Evolutionary conservation across 352 stramenopile genomes (phyloP).

Genomic region (Globisporangium irregulare): DNA sequence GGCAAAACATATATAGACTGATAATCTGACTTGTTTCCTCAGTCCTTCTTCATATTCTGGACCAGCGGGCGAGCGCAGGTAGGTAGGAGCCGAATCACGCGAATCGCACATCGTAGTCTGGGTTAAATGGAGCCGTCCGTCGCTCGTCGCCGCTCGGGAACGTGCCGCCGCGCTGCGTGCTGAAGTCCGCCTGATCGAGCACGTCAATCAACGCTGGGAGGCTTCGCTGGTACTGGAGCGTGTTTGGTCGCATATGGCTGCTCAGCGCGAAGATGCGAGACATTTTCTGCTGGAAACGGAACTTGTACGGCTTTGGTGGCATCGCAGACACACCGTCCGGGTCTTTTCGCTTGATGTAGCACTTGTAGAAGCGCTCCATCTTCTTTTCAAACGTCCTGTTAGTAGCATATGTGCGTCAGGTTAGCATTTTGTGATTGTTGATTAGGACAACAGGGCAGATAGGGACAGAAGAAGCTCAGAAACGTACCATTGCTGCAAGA

Average conservation of each 20-base stretch:
- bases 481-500: conserved; percentile 87
- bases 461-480: neutral
- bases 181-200: conserved; percentile 76
- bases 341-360: conserved; percentile 84
- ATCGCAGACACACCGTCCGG: conserved; percentile 84
- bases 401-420: neutral
- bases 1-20: conserved; percentile 10
- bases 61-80: neutral
- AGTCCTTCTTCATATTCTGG: neutral
- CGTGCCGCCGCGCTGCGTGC: conserved; percentile 47
- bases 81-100: conserved; percentile 21
- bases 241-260: conserved; percentile 58
- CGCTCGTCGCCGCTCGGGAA: conserved; percentile 46
- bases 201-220: conserved; percentile 79
- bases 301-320: conserved; percentile 88
- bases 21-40: conserved; percentile 5
- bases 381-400: conserved; percentile 88
- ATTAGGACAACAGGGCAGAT: neutral
- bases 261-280: conserved; percentile 83
- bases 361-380: conserved; percentile 91
- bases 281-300: conserved; percentile 91
- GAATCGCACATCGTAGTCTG: conserved; percentile 42
- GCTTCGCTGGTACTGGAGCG: conserved; percentile 68
- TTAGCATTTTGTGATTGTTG: neutral
- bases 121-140: conserved; percentile 38